Evolutionary conservation across 2,329 filamentous ascomycete species (phyloP), one percentile per base, ranked within the genome.

Genomic region (Sporothrix pallida): DNA sequence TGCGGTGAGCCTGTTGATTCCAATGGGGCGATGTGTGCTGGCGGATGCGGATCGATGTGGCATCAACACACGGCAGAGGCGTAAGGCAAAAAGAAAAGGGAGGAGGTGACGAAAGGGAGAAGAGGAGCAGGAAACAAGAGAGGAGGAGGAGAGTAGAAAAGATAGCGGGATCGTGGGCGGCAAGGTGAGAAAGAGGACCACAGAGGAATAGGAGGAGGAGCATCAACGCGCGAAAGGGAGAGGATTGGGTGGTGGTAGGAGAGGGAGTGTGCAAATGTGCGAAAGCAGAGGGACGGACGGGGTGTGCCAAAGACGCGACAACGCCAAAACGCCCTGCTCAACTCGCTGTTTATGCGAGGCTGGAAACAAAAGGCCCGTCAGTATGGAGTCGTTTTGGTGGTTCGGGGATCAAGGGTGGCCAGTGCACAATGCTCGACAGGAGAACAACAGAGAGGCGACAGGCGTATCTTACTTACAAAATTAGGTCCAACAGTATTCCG

Each of bases 281-380:
- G 26, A 70, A 67, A 42, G 17, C 10, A 72, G 69, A 73, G 68
- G 37, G 48, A 20, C 23, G 72, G 56, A n/a, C 12, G 48, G 15
- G 67, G 67, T 54, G 48, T 54, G 48, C 31, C 60, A 44, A 71
- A 71, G 72, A 74, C 72, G 73, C 73, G 73, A 74, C 72, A 70
- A 72, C 73, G 71, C 73, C 73, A 73, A 75, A 71, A 74, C 72
- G 46, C 73, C 74, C 60, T 74, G 52, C 50, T 67, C 67, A 60
- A 37, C 54, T 48, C 54, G 67, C 67, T 74, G 74, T 75, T 75
- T 75, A 75, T 75, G 74, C 73, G 74, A 75, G 74, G 74, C 74
- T 75, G 73, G 74, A 52, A 62, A 67, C 60, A 72, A 67, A 67
- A 44, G 44, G 71, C 48, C 67, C 67, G 31, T 69, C 67, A 69